A percentile compares a stretch with the other conserved stretches of the same genome.
phyloP scores from a whole-genome alignment of 768 basidiomycete genomes.

The Phanerochaete carnosa region DNA sequence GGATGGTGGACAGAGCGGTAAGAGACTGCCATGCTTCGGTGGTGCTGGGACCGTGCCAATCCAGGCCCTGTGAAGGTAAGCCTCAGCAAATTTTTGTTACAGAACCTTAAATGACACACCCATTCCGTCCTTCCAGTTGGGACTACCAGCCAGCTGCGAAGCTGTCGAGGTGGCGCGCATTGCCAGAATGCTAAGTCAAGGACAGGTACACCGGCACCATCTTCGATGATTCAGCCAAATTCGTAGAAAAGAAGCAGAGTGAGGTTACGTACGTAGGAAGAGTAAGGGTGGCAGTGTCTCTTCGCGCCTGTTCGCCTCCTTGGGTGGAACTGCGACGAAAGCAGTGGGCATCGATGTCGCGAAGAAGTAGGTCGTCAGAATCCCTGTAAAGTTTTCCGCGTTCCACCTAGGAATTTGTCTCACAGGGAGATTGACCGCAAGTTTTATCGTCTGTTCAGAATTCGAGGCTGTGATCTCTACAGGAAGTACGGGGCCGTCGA shows the following conservation, averaged over 20 bases:
- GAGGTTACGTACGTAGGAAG: slow-evolving; percentile 66
- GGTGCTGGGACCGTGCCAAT: slow-evolving; percentile 88
- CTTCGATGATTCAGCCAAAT: slow-evolving; percentile 32
- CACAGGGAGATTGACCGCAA: slow-evolving; percentile 47
- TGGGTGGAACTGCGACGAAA: slow-evolving; percentile 60
- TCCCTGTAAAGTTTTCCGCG: slow-evolving; percentile 28
- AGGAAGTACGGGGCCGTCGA: slow-evolving; percentile 33
- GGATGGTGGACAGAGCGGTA: slow-evolving; percentile 49
- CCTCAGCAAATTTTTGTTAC: background rate
- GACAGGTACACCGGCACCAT: slow-evolving; percentile 87
- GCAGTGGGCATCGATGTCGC: slow-evolving; percentile 49
- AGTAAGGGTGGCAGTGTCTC: slow-evolving; percentile 49
- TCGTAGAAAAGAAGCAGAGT: background rate
- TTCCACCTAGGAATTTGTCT: slow-evolving; percentile 44
- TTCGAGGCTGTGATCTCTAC: slow-evolving; percentile 35
- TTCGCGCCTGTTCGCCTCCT: slow-evolving; percentile 23
- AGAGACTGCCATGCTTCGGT: slow-evolving; percentile 65
- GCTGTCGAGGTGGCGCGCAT: slow-evolving; percentile 55
- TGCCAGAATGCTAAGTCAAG: slow-evolving; percentile 53
- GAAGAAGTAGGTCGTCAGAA: slow-evolving; percentile 60
- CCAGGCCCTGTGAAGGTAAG: slow-evolving; percentile 59
- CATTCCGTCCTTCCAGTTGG: slow-evolving; percentile 84
- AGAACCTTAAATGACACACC: slow-evolving; percentile 45
- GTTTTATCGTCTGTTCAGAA: slow-evolving; percentile 28
- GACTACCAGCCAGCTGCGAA: slow-evolving; percentile 70